phyloP scores from a whole-genome alignment of 139 green algal species.

The Volvox reticuliferus region DNA sequence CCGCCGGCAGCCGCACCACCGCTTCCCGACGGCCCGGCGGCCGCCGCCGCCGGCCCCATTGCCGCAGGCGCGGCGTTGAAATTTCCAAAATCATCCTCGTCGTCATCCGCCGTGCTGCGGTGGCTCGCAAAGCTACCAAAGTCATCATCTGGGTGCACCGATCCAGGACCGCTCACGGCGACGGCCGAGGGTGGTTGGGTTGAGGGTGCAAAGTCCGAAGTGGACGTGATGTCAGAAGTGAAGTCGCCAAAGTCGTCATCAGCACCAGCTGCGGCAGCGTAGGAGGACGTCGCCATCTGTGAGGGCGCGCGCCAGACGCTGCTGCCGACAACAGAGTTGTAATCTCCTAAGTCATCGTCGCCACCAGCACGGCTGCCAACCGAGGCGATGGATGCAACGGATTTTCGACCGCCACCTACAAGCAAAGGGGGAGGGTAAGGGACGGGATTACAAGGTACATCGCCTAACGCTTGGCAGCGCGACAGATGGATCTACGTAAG shows the following conservation, averaged over 20 bases:
- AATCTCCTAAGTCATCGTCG: conserved; percentile 1
- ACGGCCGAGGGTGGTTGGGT: conserved; percentile 46
- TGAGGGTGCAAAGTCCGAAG: conserved; percentile 41
- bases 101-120: conserved; percentile 44
- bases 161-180: conserved; percentile 34
- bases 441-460: background rate
- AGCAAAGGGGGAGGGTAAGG: background rate
- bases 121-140: conserved; percentile 48
- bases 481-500: no score
- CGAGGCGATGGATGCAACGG: conserved; percentile 34
- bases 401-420: conserved; percentile 40
- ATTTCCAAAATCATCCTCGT: conserved; percentile 45
- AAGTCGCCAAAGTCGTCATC: conserved; percentile 53
- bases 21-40: background rate
- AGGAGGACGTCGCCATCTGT: conserved; percentile 42
- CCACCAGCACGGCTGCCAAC: conserved; percentile 38
- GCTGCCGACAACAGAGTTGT: conserved; percentile 16
- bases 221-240: conserved; percentile 44
- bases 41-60: background rate
- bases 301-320: conserved; percentile 34
- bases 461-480: background rate
- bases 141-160: conserved; percentile 42
- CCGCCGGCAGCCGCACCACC: background rate
- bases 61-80: conserved; percentile 20
- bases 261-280: conserved; percentile 32